phyloP scores from a whole-genome alignment of 345 rosid genomes.

The Melastoma malabathricum region DNA sequence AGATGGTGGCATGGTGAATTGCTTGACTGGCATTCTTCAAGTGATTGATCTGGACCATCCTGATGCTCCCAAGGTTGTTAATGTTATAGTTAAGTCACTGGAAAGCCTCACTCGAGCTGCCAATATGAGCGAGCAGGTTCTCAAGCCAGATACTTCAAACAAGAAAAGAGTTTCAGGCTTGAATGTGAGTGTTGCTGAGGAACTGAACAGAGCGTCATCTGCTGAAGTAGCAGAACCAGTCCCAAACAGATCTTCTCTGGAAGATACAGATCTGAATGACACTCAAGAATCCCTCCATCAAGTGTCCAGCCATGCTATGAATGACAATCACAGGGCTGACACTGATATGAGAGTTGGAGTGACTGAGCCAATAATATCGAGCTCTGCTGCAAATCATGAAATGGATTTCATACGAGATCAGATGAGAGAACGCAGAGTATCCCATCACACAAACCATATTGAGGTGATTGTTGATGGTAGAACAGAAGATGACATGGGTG shows the following conservation, averaged over 20 bases:
- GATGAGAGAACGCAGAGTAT: slow-evolving; percentile 55
- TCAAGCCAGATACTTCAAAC: slow-evolving; percentile 44
- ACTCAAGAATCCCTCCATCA: slow-evolving; percentile 35
- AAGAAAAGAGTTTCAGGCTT: slow-evolving; percentile 44
- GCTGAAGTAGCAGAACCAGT: slow-evolving; percentile 32
- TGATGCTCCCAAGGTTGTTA: slow-evolving; percentile 80
- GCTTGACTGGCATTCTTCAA: slow-evolving; percentile 64
- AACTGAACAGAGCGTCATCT: slow-evolving; percentile 21
- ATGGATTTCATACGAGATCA: slow-evolving; percentile 82
- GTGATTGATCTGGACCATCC: slow-evolving; percentile 94
- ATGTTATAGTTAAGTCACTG: slow-evolving; percentile 71
- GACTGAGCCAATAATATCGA: slow-evolving; percentile 37
- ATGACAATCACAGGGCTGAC: slow-evolving; percentile 30
- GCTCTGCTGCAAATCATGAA: slow-evolving; percentile 45
- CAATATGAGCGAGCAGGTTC: slow-evolving; percentile 66
- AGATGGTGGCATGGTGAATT: slow-evolving; percentile 76
- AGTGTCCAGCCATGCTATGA: slow-evolving; percentile 33
- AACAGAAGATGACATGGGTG: slow-evolving; percentile 72
- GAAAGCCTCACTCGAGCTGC: slow-evolving; percentile 91
- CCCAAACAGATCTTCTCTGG: slow-evolving; percentile 34
- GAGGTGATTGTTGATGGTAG: slow-evolving; percentile 83
- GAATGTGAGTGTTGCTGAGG: slow-evolving; percentile 38
- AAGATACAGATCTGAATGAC: slow-evolving; percentile 28
- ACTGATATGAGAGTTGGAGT: slow-evolving; percentile 69
- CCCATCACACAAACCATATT: slow-evolving; percentile 47